Percentiles rank a stretch among this genome's conserved stretches.
phyloP scores from a whole-genome alignment of 257 asterid species.

The Buddleja alternifolia region DNA sequence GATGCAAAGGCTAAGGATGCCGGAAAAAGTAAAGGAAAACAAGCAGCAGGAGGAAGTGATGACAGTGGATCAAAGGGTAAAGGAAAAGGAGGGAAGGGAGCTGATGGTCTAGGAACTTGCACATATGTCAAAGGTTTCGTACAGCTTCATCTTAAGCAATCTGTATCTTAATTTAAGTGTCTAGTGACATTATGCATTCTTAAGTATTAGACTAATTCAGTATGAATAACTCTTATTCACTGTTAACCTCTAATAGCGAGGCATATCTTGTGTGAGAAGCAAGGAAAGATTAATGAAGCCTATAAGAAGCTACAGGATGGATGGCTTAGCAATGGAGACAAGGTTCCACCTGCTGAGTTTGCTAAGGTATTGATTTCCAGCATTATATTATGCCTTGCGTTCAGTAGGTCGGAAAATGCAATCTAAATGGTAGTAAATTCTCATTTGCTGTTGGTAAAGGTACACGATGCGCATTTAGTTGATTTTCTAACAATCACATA shows the following conservation, averaged over 20 bases:
- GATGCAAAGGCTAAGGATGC: slow-evolving; percentile 65
- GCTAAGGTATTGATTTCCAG: slow-evolving; percentile 69
- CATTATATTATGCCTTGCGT: slow-evolving; percentile 16
- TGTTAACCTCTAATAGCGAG: slow-evolving; percentile 61
- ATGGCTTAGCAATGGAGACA: slow-evolving; percentile 91
- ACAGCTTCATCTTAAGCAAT: background rate
- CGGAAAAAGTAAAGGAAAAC: slow-evolving; percentile 89
- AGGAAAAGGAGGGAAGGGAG: slow-evolving; percentile 78
- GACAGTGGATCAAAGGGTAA: slow-evolving; percentile 83
- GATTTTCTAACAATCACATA: slow-evolving; percentile 3
- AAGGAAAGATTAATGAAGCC: slow-evolving; percentile 97
- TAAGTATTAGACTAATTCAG: background rate
- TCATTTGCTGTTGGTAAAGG: background rate
- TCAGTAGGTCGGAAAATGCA: background rate
- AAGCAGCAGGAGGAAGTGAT: slow-evolving; percentile 84
- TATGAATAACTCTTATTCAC: background rate
- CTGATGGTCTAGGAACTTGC: slow-evolving; percentile 96
- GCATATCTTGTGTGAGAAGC: slow-evolving; percentile 95
- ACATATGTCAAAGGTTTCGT: slow-evolving; percentile 88
- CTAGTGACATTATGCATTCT: background rate
- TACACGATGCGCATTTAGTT: background rate
- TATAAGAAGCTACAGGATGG: slow-evolving; percentile 97
- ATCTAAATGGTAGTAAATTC: slow-evolving; percentile 1
- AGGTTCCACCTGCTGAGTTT: slow-evolving; percentile 99
- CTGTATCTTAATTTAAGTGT: background rate